Percentiles rank a stretch among this genome's conserved stretches.
Conservation (phyloP, 352 stramenopile genomes). For the Phytophthora pistaciae region DNA sequence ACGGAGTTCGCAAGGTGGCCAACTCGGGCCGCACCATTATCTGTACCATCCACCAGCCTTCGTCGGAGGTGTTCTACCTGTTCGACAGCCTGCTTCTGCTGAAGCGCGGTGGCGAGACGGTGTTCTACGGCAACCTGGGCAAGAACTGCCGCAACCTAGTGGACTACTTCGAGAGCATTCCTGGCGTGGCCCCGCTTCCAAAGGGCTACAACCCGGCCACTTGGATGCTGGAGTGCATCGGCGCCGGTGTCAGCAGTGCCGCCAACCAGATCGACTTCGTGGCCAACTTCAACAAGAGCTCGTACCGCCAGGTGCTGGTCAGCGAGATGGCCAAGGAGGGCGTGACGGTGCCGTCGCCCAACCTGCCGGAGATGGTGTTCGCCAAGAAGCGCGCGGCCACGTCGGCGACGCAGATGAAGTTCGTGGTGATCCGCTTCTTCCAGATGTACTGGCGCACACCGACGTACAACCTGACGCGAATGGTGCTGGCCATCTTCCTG, state of each 20-base stretch:
- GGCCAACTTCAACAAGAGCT: too few relatives aligned
- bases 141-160: slow-evolving; percentile 32
- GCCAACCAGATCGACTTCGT: slow-evolving; percentile 1
- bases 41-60: too few relatives aligned
- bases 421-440: slow-evolving; percentile 1
- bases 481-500: slow-evolving; percentile 66
- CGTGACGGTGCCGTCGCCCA: too few relatives aligned
- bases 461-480: slow-evolving; percentile 75
- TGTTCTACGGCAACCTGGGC: slow-evolving; percentile 27
- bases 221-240: slow-evolving; percentile 81
- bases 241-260: not conserved
- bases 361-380: slow-evolving; percentile 37
- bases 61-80: too few relatives aligned
- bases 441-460: slow-evolving; percentile 55
- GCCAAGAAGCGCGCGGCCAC: slow-evolving; percentile 34
- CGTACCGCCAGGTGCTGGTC: slow-evolving; percentile 31
- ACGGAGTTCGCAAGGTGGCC: too few relatives aligned
- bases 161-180: slow-evolving; percentile 43
- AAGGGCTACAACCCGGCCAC: slow-evolving; percentile 62
- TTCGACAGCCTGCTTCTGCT: too few relatives aligned
- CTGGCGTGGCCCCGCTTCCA: slow-evolving; percentile 32
- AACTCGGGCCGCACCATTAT: too few relatives aligned
- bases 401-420: slow-evolving; percentile 34
- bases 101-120: too few relatives aligned
- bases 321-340: slow-evolving; percentile 10